Evolutionary conservation across 192 early-diverging fungal genomes (phyloP).

Genomic region (Backusella mclennaniae): DNA sequence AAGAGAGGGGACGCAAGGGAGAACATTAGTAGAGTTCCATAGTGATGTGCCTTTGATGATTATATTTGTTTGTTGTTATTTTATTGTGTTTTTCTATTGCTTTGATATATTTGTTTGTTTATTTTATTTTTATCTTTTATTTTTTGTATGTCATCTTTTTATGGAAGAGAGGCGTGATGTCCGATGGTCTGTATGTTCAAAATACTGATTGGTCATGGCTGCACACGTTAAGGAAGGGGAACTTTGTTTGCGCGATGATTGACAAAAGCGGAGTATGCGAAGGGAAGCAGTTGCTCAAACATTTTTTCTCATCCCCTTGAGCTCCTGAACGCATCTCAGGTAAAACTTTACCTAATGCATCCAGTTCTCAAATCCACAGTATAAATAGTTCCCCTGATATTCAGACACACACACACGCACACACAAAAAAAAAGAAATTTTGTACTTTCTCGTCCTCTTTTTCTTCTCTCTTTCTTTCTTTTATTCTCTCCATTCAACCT

Average conservation of each 20-base stretch:
- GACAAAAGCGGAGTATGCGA: conserved; percentile 12
- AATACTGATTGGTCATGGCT: conserved; percentile 7
- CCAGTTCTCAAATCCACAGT: background rate
- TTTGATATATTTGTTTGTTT: background rate
- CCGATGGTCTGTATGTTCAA: background rate
- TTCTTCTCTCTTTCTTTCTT: background rate
- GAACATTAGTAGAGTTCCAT: background rate
- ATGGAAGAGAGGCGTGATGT: conserved; percentile 6
- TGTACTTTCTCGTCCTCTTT: background rate
- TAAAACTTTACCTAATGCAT: background rate
- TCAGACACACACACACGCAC: background rate
- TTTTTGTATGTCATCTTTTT: background rate
- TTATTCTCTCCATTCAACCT: background rate
- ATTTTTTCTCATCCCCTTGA: background rate
- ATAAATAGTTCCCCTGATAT: conserved; percentile 9
- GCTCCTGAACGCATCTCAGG: conserved; percentile 4
- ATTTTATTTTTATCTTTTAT: background rate
- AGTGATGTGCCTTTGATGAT: background rate
- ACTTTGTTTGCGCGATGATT: background rate
- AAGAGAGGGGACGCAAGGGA: background rate
- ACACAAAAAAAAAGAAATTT: background rate
- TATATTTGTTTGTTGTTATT: background rate
- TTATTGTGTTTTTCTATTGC: background rate
- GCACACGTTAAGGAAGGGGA: conserved; percentile 8
- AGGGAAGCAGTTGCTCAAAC: conserved; percentile 8